Base-by-base conservation (phyloP, 148 eudicot species). In the Chenopodium quinoa region DNA sequence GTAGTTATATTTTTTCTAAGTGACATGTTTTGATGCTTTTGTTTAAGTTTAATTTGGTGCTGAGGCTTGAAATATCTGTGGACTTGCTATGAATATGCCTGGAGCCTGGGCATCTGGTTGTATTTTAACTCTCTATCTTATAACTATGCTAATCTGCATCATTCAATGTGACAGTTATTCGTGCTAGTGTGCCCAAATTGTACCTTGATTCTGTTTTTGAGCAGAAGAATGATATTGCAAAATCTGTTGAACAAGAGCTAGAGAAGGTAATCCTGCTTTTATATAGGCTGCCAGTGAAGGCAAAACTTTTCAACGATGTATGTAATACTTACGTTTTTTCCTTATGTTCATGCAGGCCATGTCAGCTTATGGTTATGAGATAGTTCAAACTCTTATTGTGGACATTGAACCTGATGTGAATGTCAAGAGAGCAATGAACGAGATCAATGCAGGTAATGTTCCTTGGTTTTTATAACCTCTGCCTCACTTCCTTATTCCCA, bases 181-280 rank as follows among this genome's bases (percentile, higher is more conserved):
- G 93, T 79, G 93, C 90, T 37, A 86, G 88, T 82, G 92, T 90
- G 65, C 95, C 95, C 22, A 90, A 89, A 80, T 68, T 90, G 87
- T 56, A 80, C 52, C 87, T 92, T 29, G 95, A 92, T 83, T 71
- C 85, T 82, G 84, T 84, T 19, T 92, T 92, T 81, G 95, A 90
- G 89, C 95, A 92, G 82, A 92, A 92, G 87, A 92, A 89, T 92
- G 95, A 92, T 13, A 90, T 92, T 79, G 95, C 95, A 32, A 92
- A 85, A 82, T 89, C 93, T 77, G 95, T 92, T 76, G 95, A 92
- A 77, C 71, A 87, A 20, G 95, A 92, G 81, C 91, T 92, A 25
- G 95, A 89, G 69, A 92, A 92, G 90, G 95, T 90, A 63, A 64
- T 11, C 11, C 37, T 60, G 47, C 27, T 32, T 80, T 70, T 52